Conservation (phyloP, 768 basidiomycete species). For the Agrocybe pediades region DNA sequence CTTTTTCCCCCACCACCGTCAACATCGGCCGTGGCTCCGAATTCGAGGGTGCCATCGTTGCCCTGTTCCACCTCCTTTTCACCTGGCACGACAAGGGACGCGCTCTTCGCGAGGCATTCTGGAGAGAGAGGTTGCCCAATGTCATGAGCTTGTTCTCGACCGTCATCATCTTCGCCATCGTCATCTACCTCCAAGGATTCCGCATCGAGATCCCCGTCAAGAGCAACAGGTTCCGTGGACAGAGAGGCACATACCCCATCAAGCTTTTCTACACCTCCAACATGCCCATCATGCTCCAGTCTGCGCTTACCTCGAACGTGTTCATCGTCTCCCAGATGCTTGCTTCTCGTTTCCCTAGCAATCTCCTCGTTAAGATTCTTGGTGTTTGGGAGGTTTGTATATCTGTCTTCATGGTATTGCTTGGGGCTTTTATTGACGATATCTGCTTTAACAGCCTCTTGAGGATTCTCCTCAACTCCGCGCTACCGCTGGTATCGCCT, state of each 20-base stretch:
- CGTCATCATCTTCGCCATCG: conserved; percentile 85
- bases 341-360: conserved; percentile 85
- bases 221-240: conserved; percentile 92
- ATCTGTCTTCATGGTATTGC: background rate
- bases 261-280: conserved; percentile 99
- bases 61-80: conserved; percentile 96
- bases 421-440: background rate
- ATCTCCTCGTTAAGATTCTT: conserved; percentile 85
- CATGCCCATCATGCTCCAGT: conserved; percentile 99
- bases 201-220: conserved; percentile 98
- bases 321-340: conserved; percentile 98
- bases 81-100: conserved; percentile 99
- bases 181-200: conserved; percentile 99
- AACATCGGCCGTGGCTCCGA: conserved; percentile 99
- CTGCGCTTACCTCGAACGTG: conserved; percentile 89
- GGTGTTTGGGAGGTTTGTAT: conserved; percentile 95
- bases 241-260: conserved; percentile 92
- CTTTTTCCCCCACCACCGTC: conserved; percentile 96
- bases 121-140: conserved; percentile 95
- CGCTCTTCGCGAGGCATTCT: conserved; percentile 96
- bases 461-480: conserved; percentile 93
- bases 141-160: conserved; percentile 98
- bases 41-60: conserved; percentile 95
- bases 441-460: conserved; percentile 59
- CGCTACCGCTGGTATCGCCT: conserved; percentile 89